Conservation (phyloP, 2,329 filamentous ascomycete species). For the Aspergillus sp. region DNA sequence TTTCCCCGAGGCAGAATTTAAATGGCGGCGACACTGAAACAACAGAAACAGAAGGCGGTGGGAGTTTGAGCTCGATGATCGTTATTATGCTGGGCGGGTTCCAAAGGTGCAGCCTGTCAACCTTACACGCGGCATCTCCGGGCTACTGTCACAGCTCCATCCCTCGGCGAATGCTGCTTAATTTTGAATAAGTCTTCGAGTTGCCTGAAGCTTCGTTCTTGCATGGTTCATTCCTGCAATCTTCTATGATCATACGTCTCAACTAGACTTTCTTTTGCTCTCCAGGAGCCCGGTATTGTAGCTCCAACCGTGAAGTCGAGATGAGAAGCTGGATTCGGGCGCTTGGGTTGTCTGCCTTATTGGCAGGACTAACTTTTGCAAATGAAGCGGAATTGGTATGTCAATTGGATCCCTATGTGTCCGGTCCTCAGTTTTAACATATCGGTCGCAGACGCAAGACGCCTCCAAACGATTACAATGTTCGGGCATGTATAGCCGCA, state of each 20-base stretch:
- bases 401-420: neutral
- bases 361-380: constrained; percentile 40
- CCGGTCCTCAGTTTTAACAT: neutral
- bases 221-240: neutral
- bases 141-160: constrained; percentile 20
- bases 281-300: constrained; percentile 23
- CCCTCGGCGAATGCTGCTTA: constrained; percentile 1
- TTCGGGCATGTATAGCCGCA: constrained; percentile 89
- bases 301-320: constrained; percentile 25
- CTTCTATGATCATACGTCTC: constrained; percentile 22
- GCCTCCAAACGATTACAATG: constrained; percentile 80
- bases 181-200: constrained; percentile 1
- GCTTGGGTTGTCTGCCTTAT: constrained; percentile 36
- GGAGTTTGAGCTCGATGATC: constrained; percentile 19
- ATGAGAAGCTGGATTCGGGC: constrained; percentile 44
- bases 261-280: constrained; percentile 14
- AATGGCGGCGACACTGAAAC: constrained; percentile 14
- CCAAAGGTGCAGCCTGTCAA: constrained; percentile 5
- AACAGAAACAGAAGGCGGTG: constrained; percentile 1
- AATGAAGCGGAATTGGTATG: constrained; percentile 49
- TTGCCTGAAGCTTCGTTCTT: constrained; percentile 1
- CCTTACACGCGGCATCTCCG: constrained; percentile 17
- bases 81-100: constrained; percentile 23
- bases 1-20: constrained; percentile 17
- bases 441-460: constrained; percentile 64